Evolutionary conservation across 805 yeast species (phyloP), one percentile per base, ranked within the genome.

Genomic region (Pichia californica): DNA sequence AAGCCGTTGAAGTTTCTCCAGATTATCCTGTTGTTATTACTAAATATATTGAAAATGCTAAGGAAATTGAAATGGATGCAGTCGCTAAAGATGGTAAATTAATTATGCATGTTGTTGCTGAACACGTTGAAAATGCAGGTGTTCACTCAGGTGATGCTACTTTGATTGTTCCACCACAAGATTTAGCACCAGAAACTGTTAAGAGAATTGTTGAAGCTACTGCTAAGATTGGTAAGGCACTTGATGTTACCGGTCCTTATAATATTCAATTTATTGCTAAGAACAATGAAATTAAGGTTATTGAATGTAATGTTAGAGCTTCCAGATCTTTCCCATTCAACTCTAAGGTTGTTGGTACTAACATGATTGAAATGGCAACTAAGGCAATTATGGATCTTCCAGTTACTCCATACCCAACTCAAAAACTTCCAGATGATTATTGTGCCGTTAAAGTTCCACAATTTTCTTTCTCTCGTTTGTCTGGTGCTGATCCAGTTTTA

Each of bases 121-220:
- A 93, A 69, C 99, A 91, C 64, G 96, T 93, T 53, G 99, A 91
- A 71, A 91, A 91, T 62, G 99, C 99, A 23, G 99, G 99, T 77
- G 96, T 91, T 35, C 99, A 91, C 68, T 91, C 98, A 41, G 99
- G 99, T 74, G 99, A 91, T 68, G 99, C 99, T 49, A 93, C 98
- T 38, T 71, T 91, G 59, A 85, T 91, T 64, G 94, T 91, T 46
- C 99, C 99, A 43, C 96, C 97, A 40, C 97, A 91, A 70, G 95
- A 87, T 61, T 76, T 93, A 56, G 91, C 83, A 52, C 86, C 88
- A 47, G 96, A 87, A 69, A 88, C 96, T 36, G 95, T 91, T 42
- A 70, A 76, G 51, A 77, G 97, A 67, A 88, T 93, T 59, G 96
- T 87, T 40, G 93, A 78, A 53, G 96, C 96, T 36, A 88, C 99